Conservation (phyloP, 768 basidiomycete genomes). For the Lentinula boryana region DNA sequence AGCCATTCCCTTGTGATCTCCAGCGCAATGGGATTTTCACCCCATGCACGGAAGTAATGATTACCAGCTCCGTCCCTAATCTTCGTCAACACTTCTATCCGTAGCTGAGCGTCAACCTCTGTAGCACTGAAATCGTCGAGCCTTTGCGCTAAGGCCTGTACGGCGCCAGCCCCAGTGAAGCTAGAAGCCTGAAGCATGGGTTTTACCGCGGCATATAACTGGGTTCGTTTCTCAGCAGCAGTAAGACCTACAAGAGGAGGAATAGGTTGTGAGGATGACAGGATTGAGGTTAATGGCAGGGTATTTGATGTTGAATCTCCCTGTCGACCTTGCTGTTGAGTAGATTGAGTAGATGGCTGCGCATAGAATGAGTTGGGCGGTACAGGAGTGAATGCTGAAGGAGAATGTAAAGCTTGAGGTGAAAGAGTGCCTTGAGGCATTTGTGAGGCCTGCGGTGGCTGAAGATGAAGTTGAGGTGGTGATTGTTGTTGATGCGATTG, state of each 20-base stretch:
- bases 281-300: constrained; percentile 31
- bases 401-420: constrained; percentile 62
- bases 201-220: constrained; percentile 45
- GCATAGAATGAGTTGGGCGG: constrained; percentile 6
- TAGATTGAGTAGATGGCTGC: constrained; percentile 7
- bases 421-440: constrained; percentile 58
- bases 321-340: constrained; percentile 14
- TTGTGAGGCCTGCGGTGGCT: constrained; percentile 27
- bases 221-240: constrained; percentile 49
- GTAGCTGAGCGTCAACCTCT: constrained; percentile 59
- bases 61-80: constrained; percentile 82
- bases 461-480: constrained; percentile 18
- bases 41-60: constrained; percentile 85
- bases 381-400: constrained; percentile 28
- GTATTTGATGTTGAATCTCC: constrained; percentile 14
- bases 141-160: constrained; percentile 50
- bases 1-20: constrained; percentile 81
- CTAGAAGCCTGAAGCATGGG: constrained; percentile 51
- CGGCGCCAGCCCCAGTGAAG: constrained; percentile 67
- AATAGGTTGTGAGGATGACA: constrained; percentile 17
- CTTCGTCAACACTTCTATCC: constrained; percentile 72
- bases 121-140: constrained; percentile 55
- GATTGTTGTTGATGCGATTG: constrained; percentile 31
- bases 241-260: constrained; percentile 25
- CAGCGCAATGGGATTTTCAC: constrained; percentile 68